Base-by-base conservation (phyloP, 768 basidiomycete species). In the Pleurotus salmoneostramineus region DNA sequence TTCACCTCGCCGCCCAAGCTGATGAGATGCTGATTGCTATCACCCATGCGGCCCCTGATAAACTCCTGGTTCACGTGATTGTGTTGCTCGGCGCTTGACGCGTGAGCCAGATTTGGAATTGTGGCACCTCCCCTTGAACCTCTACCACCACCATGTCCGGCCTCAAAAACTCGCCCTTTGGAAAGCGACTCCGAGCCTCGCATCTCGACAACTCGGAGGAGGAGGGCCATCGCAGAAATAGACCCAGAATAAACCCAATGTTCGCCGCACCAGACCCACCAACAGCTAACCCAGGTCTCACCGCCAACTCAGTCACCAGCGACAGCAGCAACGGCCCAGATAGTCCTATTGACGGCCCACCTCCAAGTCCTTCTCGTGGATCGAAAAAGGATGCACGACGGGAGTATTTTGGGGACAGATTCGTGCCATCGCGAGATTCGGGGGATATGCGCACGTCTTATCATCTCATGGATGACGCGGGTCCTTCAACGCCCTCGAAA, bases 81-180 rank as follows among this genome's bases (percentile, higher is more conserved):
- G 44, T 45, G 21, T 27, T 6, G 15, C 14, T 5, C 44, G 17
- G 44, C 44, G 44, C 48, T 32, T 34, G 48, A 49, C 48, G 48
- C 48, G 48, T 49, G 48, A 27, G 6, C 48, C 48, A 31, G 17
- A 49, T 32, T 32, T 11, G 48, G 48, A 49, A 27, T 15, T 8
- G 17, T 32, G 27, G 15, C 15, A 5, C 10, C 17, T 31, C 21
- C 48, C 31, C 52, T 55, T 55, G 52, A 42, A 42, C 52, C n/a
- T 55, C 15, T 21, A 55, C 52, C 51, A 32, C 35, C 48, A 56
- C 49, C 59, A 90, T 90, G 88, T 85, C 88, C 58, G 83, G 83
- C 56, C 80, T 91, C 72, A 89, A 88, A 77, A 91, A 91, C 72
- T 91, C 90, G 65, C 88, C 87, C 1, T 92, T 90, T 72, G 89